phyloP scores from a whole-genome alignment of 768 basidiomycete genomes.

The Russula virescens region DNA sequence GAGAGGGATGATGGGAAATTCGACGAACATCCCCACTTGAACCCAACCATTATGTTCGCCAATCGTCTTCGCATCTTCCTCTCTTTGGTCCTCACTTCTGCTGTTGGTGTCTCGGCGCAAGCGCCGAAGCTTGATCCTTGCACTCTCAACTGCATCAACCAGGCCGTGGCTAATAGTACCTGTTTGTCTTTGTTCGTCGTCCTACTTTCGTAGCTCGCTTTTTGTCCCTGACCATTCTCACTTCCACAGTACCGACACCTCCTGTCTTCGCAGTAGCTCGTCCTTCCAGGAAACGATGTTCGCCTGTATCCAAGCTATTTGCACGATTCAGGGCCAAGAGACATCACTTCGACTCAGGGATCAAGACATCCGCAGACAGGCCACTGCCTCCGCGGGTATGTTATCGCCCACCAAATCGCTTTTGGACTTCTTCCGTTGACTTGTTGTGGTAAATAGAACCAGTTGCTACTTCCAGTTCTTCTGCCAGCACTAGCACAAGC shows the following conservation, averaged over 20 bases:
- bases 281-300: constrained; percentile 34
- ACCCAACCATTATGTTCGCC: not conserved
- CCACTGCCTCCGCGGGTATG: no score
- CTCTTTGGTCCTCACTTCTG: not conserved
- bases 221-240: not conserved
- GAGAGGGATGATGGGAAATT: no score
- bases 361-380: no score
- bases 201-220: not conserved
- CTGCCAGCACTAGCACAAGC: no score
- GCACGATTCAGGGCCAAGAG: constrained; percentile 30
- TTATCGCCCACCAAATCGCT: no score
- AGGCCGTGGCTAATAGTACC: not conserved
- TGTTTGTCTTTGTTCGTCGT: not conserved
- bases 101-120: constrained; percentile 7
- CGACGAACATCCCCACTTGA: not conserved
- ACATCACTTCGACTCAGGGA: constrained; percentile 26
- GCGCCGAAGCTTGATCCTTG: not conserved
- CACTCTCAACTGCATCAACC: not conserved
- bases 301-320: constrained; percentile 34
- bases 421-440: no score
- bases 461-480: no score
- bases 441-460: no score
- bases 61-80: not conserved
- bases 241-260: constrained; percentile 32
- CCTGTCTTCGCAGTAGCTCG: constrained; percentile 37